Evolutionary conservation across 1,284 basidiomycete genomes (phyloP), one percentile per base, ranked within the genome.

Genomic region (Ganoderma boninense): DNA sequence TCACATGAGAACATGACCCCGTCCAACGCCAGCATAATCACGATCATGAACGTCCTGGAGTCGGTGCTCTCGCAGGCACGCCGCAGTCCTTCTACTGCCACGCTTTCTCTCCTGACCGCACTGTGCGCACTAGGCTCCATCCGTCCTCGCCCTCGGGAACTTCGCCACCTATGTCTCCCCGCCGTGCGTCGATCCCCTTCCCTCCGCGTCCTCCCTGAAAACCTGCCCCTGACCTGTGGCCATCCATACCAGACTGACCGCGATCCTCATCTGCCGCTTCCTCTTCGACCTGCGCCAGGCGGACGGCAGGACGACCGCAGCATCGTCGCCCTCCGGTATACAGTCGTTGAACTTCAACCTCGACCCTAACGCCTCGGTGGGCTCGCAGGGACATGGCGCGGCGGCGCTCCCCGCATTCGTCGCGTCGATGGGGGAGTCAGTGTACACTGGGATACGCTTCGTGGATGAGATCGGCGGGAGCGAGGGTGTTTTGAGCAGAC

Each of bases 251-350:
- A 62, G 62, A 11, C 10, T 64, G 43, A 64, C 43, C 4, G 13
- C 43, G 32, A 38, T 64, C 29, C 40, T 64, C 16, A 64, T 52
- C 26, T 46, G 43, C 43, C 62, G 26, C 29, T 64, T 49, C 43
- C 43, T 64, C 62, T 43, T 64, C 43, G 29, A 64, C 43, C 29
- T 64, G 26, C 62, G 62, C 1, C 62, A 46, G 16, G 62, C 62
- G 7, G 29, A 64, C 18, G 29, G 43, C 29, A 32, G 13, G 29
- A 32, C 29, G 8, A 6, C 26, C 54, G 29, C 29, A 13, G n/a
- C 54, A 1, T 56, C 54, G 29, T 32, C 54, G 29, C 54, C 54
- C 14, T 56, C 54, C 14, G 54, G 29, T 2, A 56, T 56, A 2
- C 54, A 56, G 6, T 56, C 54, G 26, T 29, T 56, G n/a, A 32